phyloP scores from a whole-genome alignment of 75 land plant species.

The Larix kaempferi region DNA sequence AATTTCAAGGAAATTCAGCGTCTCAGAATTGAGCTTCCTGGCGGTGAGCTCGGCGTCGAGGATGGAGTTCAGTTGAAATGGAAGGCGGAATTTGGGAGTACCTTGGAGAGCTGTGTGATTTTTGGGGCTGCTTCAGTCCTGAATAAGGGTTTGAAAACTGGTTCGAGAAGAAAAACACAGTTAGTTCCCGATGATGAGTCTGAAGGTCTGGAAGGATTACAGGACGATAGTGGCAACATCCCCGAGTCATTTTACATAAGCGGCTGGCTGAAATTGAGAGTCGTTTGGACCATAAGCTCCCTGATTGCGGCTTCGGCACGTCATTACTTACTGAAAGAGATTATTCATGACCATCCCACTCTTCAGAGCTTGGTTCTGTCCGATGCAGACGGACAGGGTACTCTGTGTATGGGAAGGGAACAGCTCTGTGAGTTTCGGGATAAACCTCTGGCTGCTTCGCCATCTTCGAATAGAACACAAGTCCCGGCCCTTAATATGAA shows the following conservation, averaged over 20 bases:
- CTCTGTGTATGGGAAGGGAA: conserved; percentile 38
- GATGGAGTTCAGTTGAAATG: conserved; percentile 47
- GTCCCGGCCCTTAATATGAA: conserved; percentile 55
- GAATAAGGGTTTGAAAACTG: neutral
- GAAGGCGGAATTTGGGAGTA: conserved; percentile 55
- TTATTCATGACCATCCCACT: conserved; percentile 42
- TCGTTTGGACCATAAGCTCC: conserved; percentile 53
- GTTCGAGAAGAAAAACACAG: no score
- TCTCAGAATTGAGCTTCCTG: conserved; percentile 33
- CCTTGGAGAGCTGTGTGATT: conserved; percentile 42
- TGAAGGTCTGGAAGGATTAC: conserved; percentile 1
- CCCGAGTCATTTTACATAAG: conserved; percentile 48
- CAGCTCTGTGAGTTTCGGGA: conserved; percentile 46
- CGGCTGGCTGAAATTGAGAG: conserved; percentile 56
- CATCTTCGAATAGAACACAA: conserved; percentile 36
- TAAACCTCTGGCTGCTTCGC: conserved; percentile 20
- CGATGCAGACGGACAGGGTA: conserved; percentile 63
- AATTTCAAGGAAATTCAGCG: conserved; percentile 21
- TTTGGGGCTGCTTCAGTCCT: conserved; percentile 26
- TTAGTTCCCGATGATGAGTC: neutral
- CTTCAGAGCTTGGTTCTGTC: conserved; percentile 44
- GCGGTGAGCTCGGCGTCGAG: conserved; percentile 29
- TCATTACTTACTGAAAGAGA: conserved; percentile 63
- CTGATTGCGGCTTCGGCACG: conserved; percentile 53
- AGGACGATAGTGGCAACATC: conserved; percentile 18